Evolutionary conservation across 2,329 filamentous ascomycete genomes (phyloP).

Genomic region (Fusarium piperis): DNA sequence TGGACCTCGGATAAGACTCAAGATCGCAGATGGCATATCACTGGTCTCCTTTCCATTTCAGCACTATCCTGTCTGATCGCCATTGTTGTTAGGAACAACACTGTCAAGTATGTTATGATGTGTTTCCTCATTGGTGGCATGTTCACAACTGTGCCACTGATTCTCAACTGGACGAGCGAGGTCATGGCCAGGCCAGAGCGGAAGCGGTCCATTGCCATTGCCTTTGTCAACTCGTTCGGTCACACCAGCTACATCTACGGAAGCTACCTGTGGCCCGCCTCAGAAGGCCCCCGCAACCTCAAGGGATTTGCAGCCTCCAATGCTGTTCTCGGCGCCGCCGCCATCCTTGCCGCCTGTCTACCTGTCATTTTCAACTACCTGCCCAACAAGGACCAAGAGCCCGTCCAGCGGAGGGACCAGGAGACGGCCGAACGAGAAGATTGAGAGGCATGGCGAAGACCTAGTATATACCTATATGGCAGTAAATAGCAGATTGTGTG

Average conservation of each 20-base stretch:
- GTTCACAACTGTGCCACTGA: slow-evolving; percentile 9
- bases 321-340: background rate
- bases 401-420: background rate
- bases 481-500: background rate
- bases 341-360: background rate
- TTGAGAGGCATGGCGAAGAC: background rate
- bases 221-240: slow-evolving; percentile 20
- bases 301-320: background rate
- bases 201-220: slow-evolving; percentile 19
- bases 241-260: slow-evolving; percentile 21
- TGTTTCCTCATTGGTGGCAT: slow-evolving; percentile 15
- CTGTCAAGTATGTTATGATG: slow-evolving; percentile 23
- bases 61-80: slow-evolving; percentile 5
- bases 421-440: background rate
- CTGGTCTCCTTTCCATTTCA: background rate
- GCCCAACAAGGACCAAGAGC: background rate
- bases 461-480: background rate
- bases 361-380: background rate
- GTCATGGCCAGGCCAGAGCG: slow-evolving; percentile 9
- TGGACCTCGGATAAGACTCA: slow-evolving; percentile 17
- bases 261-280: slow-evolving; percentile 13
- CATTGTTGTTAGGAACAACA: background rate
- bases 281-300: background rate
- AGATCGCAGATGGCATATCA: slow-evolving; percentile 15
- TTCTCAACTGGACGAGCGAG: slow-evolving; percentile 21